These are phyloP conservation scores for Suhomyces vadensis DNA, from an alignment of 805 yeast genomes.

Conservation along the genomic window DNA sequence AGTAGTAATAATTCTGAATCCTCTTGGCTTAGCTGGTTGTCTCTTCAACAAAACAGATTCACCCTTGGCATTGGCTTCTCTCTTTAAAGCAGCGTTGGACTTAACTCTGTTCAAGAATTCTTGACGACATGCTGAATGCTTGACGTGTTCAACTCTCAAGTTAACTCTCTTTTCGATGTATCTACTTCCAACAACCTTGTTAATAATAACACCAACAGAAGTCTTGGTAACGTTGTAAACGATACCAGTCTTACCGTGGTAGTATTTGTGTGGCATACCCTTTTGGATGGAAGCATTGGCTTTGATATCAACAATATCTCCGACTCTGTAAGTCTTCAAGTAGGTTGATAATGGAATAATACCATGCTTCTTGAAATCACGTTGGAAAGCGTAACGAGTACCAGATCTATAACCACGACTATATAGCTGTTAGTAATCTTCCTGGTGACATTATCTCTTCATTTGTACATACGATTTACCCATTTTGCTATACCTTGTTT, in stretches of 20 bases:
- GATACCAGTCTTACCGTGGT: constrained; percentile 99
- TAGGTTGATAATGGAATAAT: constrained; percentile 90
- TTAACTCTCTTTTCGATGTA: constrained; percentile 98
- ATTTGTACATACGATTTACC: constrained; percentile 38
- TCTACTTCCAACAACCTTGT: constrained; percentile 99
- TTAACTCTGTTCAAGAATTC: constrained; percentile 99
- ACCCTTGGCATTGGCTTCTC: constrained; percentile 95
- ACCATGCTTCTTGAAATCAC: constrained; percentile 99
- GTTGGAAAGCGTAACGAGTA: constrained; percentile 99
- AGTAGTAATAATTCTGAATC: constrained; percentile 79
- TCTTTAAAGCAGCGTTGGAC: constrained; percentile 89
- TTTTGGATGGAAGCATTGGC: constrained; percentile 99
- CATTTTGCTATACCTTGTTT: constrained; percentile 25
- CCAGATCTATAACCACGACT: constrained; percentile 99
- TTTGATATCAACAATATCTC: constrained; percentile 99
- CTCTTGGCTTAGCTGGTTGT: constrained; percentile 98
- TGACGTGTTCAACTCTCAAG: constrained; percentile 98
- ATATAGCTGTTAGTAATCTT: constrained; percentile 10
- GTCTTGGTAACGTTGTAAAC: constrained; percentile 98
- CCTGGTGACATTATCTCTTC: neutral
- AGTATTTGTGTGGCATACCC: constrained; percentile 99
- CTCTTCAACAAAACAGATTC: constrained; percentile 91
- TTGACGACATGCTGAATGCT: constrained; percentile 99
- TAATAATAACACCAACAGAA: constrained; percentile 95
- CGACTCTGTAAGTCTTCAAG: constrained; percentile 97